These are phyloP conservation scores for Gymnopilus junonius DNA, from an alignment of 768 basidiomycete genomes.

Conservation along the genomic window DNA sequence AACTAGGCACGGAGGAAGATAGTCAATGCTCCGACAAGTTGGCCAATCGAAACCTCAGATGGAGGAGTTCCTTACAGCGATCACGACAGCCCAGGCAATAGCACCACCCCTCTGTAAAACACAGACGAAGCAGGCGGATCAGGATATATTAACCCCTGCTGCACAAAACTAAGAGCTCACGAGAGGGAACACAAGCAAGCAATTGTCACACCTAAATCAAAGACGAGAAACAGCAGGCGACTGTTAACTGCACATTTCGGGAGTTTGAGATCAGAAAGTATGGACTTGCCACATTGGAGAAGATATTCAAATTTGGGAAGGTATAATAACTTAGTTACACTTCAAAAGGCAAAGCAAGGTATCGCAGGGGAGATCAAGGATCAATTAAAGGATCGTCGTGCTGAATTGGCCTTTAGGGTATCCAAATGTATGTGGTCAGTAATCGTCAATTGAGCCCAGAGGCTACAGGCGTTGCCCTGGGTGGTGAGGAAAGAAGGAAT, in stretches of 20 bases:
- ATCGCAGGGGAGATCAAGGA: conserved; percentile 25
- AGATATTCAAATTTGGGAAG: conserved; percentile 17
- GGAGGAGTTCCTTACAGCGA: conserved; percentile 51
- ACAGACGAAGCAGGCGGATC: conserved; percentile 33
- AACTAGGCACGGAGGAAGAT: conserved; percentile 38
- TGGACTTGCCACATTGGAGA: conserved; percentile 30
- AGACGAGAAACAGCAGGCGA: conserved; percentile 16
- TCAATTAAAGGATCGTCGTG: conserved; percentile 23
- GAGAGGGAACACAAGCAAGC: conserved; percentile 72
- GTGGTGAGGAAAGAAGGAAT: conserved; percentile 24
- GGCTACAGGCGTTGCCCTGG: conserved; percentile 22
- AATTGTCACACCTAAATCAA: conserved; percentile 74
- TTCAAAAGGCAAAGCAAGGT: conserved; percentile 17
- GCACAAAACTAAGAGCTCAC: conserved; percentile 43
- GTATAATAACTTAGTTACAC: background rate
- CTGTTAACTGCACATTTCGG: conserved; percentile 10
- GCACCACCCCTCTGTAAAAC: conserved; percentile 64
- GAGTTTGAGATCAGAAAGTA: conserved; percentile 11
- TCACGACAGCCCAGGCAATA: conserved; percentile 68
- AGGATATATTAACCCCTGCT: conserved; percentile 23
- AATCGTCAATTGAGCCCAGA: conserved; percentile 14
- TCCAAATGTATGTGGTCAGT: conserved; percentile 20
- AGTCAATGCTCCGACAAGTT: conserved; percentile 8
- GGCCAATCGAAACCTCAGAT: conserved; percentile 11
- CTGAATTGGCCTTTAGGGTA: conserved; percentile 6